These are phyloP conservation scores for Mrakia blollopis DNA, from an alignment of 768 basidiomycete species.

Conservation along the genomic window DNA sequence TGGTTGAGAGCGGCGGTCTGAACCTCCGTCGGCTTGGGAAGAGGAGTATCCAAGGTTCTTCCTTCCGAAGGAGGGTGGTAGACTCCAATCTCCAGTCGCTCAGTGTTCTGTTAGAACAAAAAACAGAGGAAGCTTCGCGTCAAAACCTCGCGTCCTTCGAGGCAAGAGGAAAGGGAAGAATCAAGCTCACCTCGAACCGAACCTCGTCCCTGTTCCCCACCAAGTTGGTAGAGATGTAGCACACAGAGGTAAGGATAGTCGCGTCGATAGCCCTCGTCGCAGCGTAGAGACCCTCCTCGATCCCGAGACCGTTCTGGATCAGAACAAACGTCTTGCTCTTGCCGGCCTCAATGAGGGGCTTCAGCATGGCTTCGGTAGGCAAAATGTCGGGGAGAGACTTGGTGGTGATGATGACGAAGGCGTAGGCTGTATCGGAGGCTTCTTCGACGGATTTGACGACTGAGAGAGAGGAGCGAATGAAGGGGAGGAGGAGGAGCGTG, in stretches of 20 bases:
- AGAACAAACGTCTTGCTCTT: conserved; percentile 52
- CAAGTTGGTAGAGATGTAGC: conserved; percentile 26
- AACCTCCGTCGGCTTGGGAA: background rate
- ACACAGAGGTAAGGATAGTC: conserved; percentile 37
- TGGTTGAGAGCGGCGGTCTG: conserved; percentile 5
- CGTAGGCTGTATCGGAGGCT: conserved; percentile 59
- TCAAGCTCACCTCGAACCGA: conserved; percentile 17
- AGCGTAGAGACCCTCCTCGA: conserved; percentile 62
- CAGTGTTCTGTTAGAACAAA: conserved; percentile 14
- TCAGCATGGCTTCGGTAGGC: conserved; percentile 56
- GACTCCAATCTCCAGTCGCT: conserved; percentile 29
- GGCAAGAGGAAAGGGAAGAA: too few species aligned
- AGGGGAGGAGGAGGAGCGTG: background rate
- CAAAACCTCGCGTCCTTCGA: too few species aligned
- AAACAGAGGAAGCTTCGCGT: too few species aligned
- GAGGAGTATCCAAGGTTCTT: conserved; percentile 10
- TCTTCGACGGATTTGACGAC: conserved; percentile 58
- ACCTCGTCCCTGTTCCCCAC: conserved; percentile 31
- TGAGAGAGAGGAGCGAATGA: conserved; percentile 37
- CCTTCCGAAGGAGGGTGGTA: conserved; percentile 28
- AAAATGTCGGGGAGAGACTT: conserved; percentile 66
- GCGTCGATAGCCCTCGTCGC: conserved; percentile 41
- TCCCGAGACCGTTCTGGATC: conserved; percentile 67
- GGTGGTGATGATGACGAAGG: conserved; percentile 62
- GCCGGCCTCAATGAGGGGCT: conserved; percentile 39